Evolutionary conservation across 192 early-diverging fungal species (phyloP).

Genomic region (Glomus cerebriforme): DNA sequence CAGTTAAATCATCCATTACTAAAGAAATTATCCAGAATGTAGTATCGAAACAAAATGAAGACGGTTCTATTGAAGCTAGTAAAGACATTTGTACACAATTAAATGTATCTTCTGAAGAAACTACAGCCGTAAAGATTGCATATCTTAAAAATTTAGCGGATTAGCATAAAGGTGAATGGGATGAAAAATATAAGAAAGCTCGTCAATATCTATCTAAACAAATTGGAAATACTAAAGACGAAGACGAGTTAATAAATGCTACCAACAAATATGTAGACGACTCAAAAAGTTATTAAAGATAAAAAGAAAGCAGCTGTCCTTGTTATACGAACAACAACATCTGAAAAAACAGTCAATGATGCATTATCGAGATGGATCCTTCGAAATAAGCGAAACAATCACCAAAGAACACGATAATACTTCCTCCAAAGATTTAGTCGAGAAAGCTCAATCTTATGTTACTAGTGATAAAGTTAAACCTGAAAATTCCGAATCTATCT

Average conservation of each 20-base stretch:
- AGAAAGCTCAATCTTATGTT: neutral
- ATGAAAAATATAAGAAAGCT: conserved; percentile 4
- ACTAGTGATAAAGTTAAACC: neutral
- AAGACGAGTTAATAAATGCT: neutral
- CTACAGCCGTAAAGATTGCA: neutral
- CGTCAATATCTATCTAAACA: neutral
- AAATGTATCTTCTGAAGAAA: neutral
- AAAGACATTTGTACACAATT: neutral
- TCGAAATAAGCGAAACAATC: neutral
- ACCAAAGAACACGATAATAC: neutral
- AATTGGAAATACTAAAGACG: neutral
- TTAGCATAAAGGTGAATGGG: conserved; percentile 2
- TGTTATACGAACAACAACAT: neutral
- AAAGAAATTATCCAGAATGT: neutral
- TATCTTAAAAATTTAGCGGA: neutral
- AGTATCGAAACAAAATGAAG: neutral
- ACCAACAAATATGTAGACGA: conserved; percentile 3
- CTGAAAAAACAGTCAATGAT: neutral
- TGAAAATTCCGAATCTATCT: neutral
- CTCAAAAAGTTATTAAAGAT: neutral
- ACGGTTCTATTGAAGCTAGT: conserved; percentile 4
- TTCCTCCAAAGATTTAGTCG: neutral
- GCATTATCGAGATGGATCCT: conserved; percentile 1
- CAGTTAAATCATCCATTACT: neutral
- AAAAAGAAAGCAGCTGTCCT: neutral